A percentile compares a stretch with the other conserved stretches of the same genome.
phyloP scores from a whole-genome alignment of 768 basidiomycete genomes.

The Dioszegia crocea region DNA sequence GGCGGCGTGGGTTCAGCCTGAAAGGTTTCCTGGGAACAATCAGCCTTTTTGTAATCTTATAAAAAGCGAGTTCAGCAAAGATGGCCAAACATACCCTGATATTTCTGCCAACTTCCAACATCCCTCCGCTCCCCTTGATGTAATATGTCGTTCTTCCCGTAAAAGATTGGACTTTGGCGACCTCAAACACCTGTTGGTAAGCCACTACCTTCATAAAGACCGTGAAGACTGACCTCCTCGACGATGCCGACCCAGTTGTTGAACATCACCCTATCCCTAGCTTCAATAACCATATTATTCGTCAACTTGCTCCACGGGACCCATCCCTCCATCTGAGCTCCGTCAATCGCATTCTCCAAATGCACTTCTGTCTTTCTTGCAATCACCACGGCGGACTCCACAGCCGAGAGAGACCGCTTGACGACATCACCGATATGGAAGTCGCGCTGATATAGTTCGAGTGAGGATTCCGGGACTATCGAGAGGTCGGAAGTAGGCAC shows the following conservation, averaged over 20 bases:
- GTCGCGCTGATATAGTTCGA: constrained; percentile 68
- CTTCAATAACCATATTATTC: constrained; percentile 58
- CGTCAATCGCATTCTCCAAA: constrained; percentile 70
- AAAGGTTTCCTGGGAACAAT: background rate
- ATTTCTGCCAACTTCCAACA: constrained; percentile 65
- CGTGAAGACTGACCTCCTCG: constrained; percentile 67
- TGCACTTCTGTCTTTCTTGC: constrained; percentile 61
- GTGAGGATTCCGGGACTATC: constrained; percentile 66
- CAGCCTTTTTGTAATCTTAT: too few species aligned
- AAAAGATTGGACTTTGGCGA: constrained; percentile 68
- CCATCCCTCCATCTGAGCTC: constrained; percentile 62
- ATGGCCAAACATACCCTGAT: constrained; percentile 5
- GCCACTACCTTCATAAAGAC: too few species aligned
- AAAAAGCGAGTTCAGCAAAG: too few species aligned
- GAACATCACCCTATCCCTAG: constrained; percentile 72
- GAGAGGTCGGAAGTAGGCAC: constrained; percentile 53
- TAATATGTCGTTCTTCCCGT: constrained; percentile 60
- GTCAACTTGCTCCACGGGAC: constrained; percentile 60
- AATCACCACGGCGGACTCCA: constrained; percentile 71
- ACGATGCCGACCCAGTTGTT: constrained; percentile 88
- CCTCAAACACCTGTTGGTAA: constrained; percentile 67
- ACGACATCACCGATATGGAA: constrained; percentile 76
- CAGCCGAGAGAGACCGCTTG: constrained; percentile 70
- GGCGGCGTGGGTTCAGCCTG: background rate
- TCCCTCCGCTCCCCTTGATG: constrained; percentile 72